Percentiles rank a stretch among this genome's conserved stretches.
phyloP scores from a whole-genome alignment of 2,329 filamentous ascomycete genomes.

The Aspergillus latus region DNA sequence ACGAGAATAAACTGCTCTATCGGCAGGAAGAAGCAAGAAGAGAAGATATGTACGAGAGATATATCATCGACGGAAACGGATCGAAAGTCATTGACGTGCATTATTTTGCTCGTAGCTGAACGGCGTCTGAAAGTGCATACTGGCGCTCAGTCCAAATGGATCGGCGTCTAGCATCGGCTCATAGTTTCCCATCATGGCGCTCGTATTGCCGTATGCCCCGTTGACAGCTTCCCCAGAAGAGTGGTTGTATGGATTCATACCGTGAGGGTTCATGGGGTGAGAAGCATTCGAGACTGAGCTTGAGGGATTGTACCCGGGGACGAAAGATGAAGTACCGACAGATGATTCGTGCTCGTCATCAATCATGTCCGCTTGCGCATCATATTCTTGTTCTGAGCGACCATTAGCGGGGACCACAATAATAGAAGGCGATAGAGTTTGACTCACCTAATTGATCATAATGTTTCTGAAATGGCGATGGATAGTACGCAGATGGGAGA shows the following conservation, averaged over 20 bases:
- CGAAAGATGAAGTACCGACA: conserved; percentile 67
- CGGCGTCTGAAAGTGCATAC: conserved; percentile 89
- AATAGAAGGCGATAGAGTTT: conserved; percentile 25
- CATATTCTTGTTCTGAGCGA: conserved; percentile 90
- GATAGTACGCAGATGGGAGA: conserved; percentile 65
- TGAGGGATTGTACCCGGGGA: conserved; percentile 48
- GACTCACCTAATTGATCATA: conserved; percentile 93
- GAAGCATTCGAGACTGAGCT: conserved; percentile 45
- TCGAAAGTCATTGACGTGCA: conserved; percentile 30
- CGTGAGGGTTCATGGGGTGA: conserved; percentile 41
- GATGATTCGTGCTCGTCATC: conserved; percentile 75
- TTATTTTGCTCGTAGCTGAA: conserved; percentile 55
- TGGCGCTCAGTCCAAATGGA: conserved; percentile 87
- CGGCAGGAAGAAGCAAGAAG: conserved; percentile 12
- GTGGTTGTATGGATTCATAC: conserved; percentile 43
- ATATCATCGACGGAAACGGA: conserved; percentile 11
- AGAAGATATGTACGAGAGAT: conserved; percentile 7
- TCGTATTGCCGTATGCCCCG: conserved; percentile 46
- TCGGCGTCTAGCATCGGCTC: conserved; percentile 90
- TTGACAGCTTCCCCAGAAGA: conserved; percentile 39
- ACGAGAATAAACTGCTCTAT: conserved; percentile 13
- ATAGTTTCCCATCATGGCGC: conserved; percentile 65
- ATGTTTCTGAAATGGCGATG: conserved; percentile 87
- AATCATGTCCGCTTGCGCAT: conserved; percentile 83
- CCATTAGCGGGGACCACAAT: conserved; percentile 11